Evolutionary conservation across 2,329 filamentous ascomycete species (phyloP).

Genomic region (Botryosphaeria dothidea): DNA sequence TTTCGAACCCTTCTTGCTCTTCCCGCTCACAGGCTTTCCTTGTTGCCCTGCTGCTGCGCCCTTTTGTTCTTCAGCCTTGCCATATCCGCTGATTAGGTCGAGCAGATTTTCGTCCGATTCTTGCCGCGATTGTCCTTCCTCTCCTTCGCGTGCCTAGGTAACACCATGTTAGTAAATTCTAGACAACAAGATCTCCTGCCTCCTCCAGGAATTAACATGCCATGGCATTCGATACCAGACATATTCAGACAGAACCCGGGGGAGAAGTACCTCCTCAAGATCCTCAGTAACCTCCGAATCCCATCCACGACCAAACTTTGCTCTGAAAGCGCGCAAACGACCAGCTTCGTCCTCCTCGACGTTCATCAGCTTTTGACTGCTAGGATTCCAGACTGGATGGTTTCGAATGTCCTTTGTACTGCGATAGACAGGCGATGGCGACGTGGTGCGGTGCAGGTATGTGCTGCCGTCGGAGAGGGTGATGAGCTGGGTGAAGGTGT

Average conservation of each 20-base stretch:
- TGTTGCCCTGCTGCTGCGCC: constrained; percentile 18
- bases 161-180: not conserved
- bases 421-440: constrained; percentile 63
- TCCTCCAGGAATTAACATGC: too few relatives aligned
- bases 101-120: constrained; percentile 8
- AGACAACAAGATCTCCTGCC: too few relatives aligned
- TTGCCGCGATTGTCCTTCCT: not conserved
- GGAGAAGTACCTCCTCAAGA: constrained; percentile 21
- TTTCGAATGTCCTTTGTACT: constrained; percentile 84
- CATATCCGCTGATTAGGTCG: constrained; percentile 32
- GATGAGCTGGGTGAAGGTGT: constrained; percentile 95
- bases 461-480: constrained; percentile 89
- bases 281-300: constrained; percentile 57
- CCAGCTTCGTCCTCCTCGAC: constrained; percentile 96
- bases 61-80: constrained; percentile 23
- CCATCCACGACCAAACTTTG: constrained; percentile 80
- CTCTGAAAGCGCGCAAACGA: constrained; percentile 80
- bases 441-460: constrained; percentile 77
- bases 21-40: constrained; percentile 17
- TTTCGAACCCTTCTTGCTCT: constrained; percentile 21
- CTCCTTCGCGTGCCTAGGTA: constrained; percentile 5
- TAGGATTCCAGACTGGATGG: constrained; percentile 87
- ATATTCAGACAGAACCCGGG: not conserved
- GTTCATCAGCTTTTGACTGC: constrained; percentile 75
- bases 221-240: too few relatives aligned